Evolutionary conservation across 2,329 filamentous ascomycete species (phyloP).

Genomic region (Venturiaceae sp.): DNA sequence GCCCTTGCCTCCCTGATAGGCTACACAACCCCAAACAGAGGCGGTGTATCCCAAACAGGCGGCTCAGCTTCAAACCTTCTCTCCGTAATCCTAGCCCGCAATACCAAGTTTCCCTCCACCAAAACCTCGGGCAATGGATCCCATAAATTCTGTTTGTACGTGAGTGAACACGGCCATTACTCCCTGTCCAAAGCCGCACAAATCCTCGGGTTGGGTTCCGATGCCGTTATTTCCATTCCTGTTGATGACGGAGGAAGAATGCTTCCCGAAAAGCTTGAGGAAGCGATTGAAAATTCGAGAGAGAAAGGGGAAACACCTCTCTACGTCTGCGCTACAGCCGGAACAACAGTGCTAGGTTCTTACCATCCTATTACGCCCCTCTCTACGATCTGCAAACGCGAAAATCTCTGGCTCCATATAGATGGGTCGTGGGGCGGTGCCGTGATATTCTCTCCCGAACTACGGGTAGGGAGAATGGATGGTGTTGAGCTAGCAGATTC

Average conservation of each 20-base stretch:
- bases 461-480: constrained; percentile 49
- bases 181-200: constrained; percentile 91
- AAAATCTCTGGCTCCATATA: constrained; percentile 83
- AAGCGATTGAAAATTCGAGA: constrained; percentile 52
- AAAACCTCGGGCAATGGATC: constrained; percentile 54
- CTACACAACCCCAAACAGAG: constrained; percentile 55
- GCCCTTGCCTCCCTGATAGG: constrained; percentile 70
- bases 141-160: constrained; percentile 71
- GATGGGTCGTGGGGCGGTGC: constrained; percentile 88
- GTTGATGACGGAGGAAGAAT: constrained; percentile 67
- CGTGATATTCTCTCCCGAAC: constrained; percentile 63
- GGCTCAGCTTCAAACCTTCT: constrained; percentile 79
- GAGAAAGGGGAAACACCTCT: constrained; percentile 68
- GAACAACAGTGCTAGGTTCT: constrained; percentile 84
- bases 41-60: constrained; percentile 68
- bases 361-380: constrained; percentile 73
- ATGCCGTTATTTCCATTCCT: constrained; percentile 62
- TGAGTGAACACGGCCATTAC: constrained; percentile 85
- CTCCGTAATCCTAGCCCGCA: constrained; percentile 78
- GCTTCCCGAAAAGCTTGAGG: constrained; percentile 54
- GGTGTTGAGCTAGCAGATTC: constrained; percentile 70
- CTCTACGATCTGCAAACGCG: constrained; percentile 56
- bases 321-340: constrained; percentile 91
- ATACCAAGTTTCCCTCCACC: constrained; percentile 70
- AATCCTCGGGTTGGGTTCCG: constrained; percentile 72